These are phyloP conservation scores for Wickerhamiella allomyrinae DNA, from an alignment of 805 yeast genomes.

Conservation along the genomic window DNA sequence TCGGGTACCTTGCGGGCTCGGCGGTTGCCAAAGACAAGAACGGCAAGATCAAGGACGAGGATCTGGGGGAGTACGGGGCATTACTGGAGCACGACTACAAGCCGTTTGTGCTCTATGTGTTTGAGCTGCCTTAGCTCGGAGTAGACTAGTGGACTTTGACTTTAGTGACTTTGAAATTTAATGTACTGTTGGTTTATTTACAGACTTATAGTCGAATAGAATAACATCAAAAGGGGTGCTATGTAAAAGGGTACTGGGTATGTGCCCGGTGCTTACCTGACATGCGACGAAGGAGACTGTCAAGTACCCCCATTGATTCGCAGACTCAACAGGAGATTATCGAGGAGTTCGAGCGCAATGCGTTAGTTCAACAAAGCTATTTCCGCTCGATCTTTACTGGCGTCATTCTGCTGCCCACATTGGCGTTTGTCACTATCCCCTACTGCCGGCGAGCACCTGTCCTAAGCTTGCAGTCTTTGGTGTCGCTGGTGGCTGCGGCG, in stretches of 20 bases:
- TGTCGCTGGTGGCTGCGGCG: slow-evolving; percentile 16
- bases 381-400: slow-evolving; percentile 18
- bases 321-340: slow-evolving; percentile 22
- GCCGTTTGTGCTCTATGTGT: slow-evolving; percentile 78
- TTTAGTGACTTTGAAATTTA: too few species aligned
- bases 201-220: too few species aligned
- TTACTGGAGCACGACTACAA: slow-evolving; percentile 91
- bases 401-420: slow-evolving; percentile 22
- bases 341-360: slow-evolving; percentile 15
- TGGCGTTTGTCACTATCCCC: slow-evolving; percentile 19
- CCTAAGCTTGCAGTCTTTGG: slow-evolving; percentile 20
- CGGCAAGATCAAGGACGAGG: slow-evolving; percentile 59
- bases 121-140: slow-evolving; percentile 25
- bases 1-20: slow-evolving; percentile 83
- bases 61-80: slow-evolving; percentile 75
- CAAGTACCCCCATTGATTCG: slow-evolving; percentile 11
- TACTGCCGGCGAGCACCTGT: slow-evolving; percentile 19
- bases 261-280: not conserved
- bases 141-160: too few species aligned
- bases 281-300: slow-evolving; percentile 1
- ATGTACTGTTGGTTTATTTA: not conserved
- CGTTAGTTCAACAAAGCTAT: slow-evolving; percentile 14
- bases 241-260: too few species aligned
- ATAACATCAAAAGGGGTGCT: too few species aligned
- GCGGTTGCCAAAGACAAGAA: slow-evolving; percentile 58